Percentiles rank a stretch among this genome's conserved stretches.
Conservation (phyloP, 805 yeast species). For the Yamadazyma sp. region DNA sequence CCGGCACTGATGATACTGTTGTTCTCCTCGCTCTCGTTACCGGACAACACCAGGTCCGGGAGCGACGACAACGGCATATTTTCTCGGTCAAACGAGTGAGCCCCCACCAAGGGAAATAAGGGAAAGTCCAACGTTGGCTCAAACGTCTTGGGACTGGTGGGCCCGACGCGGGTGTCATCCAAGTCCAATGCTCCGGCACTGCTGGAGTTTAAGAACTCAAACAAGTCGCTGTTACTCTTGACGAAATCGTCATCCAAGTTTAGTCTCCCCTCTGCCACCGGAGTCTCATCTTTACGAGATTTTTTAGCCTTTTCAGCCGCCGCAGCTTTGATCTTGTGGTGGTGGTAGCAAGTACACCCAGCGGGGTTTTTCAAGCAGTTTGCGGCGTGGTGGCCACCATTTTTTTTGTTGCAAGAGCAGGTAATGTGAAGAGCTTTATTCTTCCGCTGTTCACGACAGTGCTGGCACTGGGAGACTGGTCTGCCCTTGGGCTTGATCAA, state of each 20-base stretch:
- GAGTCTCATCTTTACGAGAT: neutral
- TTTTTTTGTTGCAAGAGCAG: slow-evolving; percentile 67
- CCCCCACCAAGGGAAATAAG: slow-evolving; percentile 43
- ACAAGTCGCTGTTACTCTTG: slow-evolving; percentile 11
- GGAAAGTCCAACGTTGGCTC: slow-evolving; percentile 26
- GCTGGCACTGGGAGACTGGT: slow-evolving; percentile 88
- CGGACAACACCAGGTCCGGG: slow-evolving; percentile 15
- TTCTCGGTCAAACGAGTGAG: slow-evolving; percentile 35
- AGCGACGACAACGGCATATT: slow-evolving; percentile 36
- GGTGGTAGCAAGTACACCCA: slow-evolving; percentile 39
- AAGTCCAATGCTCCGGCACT: neutral
- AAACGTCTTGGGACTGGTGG: slow-evolving; percentile 2
- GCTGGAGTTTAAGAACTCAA: slow-evolving; percentile 8
- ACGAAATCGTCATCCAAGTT: slow-evolving; percentile 9
- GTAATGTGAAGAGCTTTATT: slow-evolving; percentile 62
- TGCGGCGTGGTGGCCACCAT: slow-evolving; percentile 37
- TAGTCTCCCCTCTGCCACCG: slow-evolving; percentile 2
- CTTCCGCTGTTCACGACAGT: slow-evolving; percentile 76
- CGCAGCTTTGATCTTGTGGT: slow-evolving; percentile 14
- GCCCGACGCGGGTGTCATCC: neutral
- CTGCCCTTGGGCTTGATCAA: slow-evolving; percentile 97
- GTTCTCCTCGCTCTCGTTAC: neutral
- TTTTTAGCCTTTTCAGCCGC: slow-evolving; percentile 10
- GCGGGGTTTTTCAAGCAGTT: slow-evolving; percentile 40
- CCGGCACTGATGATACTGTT: neutral